Base-by-base conservation (phyloP, 108 stramenopile genomes). In the Aurantiochytrium sp. region DNA sequence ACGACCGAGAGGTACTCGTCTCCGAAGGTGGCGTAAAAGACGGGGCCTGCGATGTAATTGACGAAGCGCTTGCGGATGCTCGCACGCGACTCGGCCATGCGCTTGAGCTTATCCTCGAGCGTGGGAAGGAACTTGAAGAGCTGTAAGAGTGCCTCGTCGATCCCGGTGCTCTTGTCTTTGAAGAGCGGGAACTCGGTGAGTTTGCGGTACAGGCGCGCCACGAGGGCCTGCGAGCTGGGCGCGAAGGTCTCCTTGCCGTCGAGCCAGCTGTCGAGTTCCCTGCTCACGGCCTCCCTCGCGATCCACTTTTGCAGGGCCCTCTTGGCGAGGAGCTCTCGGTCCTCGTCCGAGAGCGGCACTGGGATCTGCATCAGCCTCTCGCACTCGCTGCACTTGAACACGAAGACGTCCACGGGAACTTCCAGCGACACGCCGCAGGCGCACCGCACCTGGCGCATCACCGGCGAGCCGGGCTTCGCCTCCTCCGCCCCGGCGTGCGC, bases 151-250 rank as follows among this genome's bases (percentile, higher is more conserved):
- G 73, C 73, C n/a, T 81, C 2, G 24, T 81, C 73, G 32, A 81
- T 48, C 0, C 45, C 45, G 39, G 21, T 48, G 1, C 45, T 34
- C 59, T 65, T 65, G 32, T 30, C 73, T 17, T 81, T 48, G 30
- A 81, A 81, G 39, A 81, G 73, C 39, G 73, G 73, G 45, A 81
- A 81, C 73, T 81, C 73, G 45, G 27, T 48, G 36, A 81, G 36
- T 48, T 81, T 81, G 1, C 73, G 39, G 45, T 81, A 81, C 1
- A 81, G 30, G 6, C 73, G 39, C 6, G 73, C 73, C 39, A 81
- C 73, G 10, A 81, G 45, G n/a, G 73, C 21, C 27, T 81, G 39
- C n/a, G 73, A 81, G n/a, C 32, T 24, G 15, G 42, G n/a, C 8
- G 24, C 73, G 1, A 81, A 81, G 42, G 73, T 48, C 24, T 81